Conservation (phyloP, 1,139 yeast species). For the Pichia sp. region DNA sequence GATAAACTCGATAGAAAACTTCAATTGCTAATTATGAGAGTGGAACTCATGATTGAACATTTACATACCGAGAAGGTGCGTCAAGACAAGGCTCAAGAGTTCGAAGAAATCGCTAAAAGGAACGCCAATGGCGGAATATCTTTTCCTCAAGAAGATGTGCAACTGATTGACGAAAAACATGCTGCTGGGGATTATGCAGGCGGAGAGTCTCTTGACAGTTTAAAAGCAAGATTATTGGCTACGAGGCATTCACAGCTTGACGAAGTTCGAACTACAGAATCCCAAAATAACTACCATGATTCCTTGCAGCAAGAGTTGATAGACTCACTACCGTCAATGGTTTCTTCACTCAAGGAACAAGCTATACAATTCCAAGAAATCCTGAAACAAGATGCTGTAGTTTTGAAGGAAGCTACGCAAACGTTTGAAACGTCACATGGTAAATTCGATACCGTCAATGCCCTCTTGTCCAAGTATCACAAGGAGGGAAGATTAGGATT, state of each 20-base stretch:
- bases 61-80: too few relatives aligned
- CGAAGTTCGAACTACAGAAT: slow-evolving; percentile 15
- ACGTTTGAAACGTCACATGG: slow-evolving; percentile 25
- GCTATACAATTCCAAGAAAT: slow-evolving; percentile 26
- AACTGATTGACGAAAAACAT: neutral
- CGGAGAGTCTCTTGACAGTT: slow-evolving; percentile 20
- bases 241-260: slow-evolving; percentile 20
- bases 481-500: slow-evolving; percentile 25
- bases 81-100: neutral
- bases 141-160: too few relatives aligned
- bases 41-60: too few relatives aligned
- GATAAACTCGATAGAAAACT: too few relatives aligned
- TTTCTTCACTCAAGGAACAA: slow-evolving; percentile 23
- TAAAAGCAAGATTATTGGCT: slow-evolving; percentile 21
- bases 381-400: slow-evolving; percentile 24
- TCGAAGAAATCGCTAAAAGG: neutral
- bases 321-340: slow-evolving; percentile 26
- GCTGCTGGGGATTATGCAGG: neutral
- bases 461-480: slow-evolving; percentile 23
- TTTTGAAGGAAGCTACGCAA: slow-evolving; percentile 26
- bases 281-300: slow-evolving; percentile 25
- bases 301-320: slow-evolving; percentile 26
- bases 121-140: neutral
- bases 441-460: slow-evolving; percentile 22
- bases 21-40: too few relatives aligned